Base-by-base conservation (phyloP, 1,284 basidiomycete genomes). In the Lentinus polychrous region DNA sequence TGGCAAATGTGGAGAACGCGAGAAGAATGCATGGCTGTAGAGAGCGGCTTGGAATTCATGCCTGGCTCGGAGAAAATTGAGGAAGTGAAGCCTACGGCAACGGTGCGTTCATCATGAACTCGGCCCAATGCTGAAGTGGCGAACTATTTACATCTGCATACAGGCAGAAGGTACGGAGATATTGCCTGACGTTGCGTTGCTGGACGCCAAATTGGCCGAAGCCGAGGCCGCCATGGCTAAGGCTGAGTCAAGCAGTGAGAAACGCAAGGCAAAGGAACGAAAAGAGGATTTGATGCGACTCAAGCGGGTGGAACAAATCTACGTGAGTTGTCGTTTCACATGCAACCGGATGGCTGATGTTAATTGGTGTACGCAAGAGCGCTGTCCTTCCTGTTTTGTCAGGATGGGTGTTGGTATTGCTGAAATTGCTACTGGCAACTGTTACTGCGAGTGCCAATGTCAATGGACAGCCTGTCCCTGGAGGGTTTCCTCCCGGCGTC, bases 1-100 rank as follows among this genome's bases (percentile, higher is more conserved):
- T 86, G 86, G 73, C 96, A 99, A 70, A 92, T 94, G 76, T 98
- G 92, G 90, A 77, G 88, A 63, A 87, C 92, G 2, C 75, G 96
- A 48, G 94, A 98, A 65, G 94, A 98, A 60, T 96, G 89, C 60
- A 89, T 96, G 75, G 85, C 86, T 2, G 83, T 88, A 46, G 96
- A 99, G 70, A 91, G 92, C 58, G 96, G 95, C 10, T 68, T 97
- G 52, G 87, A 91, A 56, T 72, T 80, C 66, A 74, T 92, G 75
- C 78, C 85, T 32, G 78, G 86, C 45, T 65, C 75, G 24, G 81
- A 81, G 52, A 75, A 74, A 23, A 50, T 64, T 33, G 52, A 55
- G 34, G 65, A 65, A 33, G 60, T 59, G 23, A 66, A 59, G 51
- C 55, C 59, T 52, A 63, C 52, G 39, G 43, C 52, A 65, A 75